Base-by-base conservation (phyloP, 768 basidiomycete species). In the Cubamyces sp. region DNA sequence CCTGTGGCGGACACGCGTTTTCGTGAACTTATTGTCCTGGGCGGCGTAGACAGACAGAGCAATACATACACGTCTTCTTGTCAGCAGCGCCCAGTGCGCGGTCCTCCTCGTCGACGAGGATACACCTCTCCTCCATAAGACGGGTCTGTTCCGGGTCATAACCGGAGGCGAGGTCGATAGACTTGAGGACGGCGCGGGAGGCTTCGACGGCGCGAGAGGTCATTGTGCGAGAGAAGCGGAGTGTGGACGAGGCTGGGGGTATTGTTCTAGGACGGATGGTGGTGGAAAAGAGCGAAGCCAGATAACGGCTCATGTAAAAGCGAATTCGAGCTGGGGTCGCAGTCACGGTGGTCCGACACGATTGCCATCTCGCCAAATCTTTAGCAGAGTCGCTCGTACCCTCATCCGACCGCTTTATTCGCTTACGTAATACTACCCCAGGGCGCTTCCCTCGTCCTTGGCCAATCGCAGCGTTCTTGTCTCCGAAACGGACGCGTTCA, bases 121-220 rank as follows among this genome's bases (percentile, higher is more conserved):
- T 96, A 69, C 96, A 96, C 57, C 87, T 80, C 76, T 99, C 97
- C 68, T 95, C 92, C 97, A 99, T 99, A 60, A 99, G 81, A 63
- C 89, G 84, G 39, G 94, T 92, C 73, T 98, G 96, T 70, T 94
- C 93, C 12, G 90, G 84, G 73, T 98, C 96, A 82, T 98, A 98
- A 64, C 72, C 82, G 18, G 60, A 51, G 39, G 86, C 85, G 46
- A 96, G 80, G 73, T 95, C 92, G 66, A 96, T 80, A 70, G 79
- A 87, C 12, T 90, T 84, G 64, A 93, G 84, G 46, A 82, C 81
- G 58, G 86, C 82, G 61, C 77, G 79, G 19, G 88, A 87, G 62
- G 88, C 87, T 57, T 76, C 70, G 57, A 86, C 78, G 49, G 90
- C 88, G 61, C 79, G 87, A 48, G 85, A 89, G 41, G 73, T 60